Base-by-base conservation (phyloP, 116 monocot species). In the Trichopus zeylanicus region DNA sequence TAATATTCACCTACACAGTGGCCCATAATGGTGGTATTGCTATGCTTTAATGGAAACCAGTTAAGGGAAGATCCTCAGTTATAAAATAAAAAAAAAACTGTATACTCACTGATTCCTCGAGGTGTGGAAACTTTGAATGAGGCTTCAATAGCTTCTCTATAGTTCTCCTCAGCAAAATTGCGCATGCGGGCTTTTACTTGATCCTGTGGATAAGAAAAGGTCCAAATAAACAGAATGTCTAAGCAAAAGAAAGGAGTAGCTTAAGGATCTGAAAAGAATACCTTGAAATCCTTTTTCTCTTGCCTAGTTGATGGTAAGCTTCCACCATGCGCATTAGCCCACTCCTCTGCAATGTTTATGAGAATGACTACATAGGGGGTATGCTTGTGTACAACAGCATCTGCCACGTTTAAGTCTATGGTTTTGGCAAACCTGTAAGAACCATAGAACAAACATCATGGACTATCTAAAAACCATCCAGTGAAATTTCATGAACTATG, bases 271-370 rank as follows among this genome's bases (percentile, higher is more conserved):
- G 15, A 46, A 48, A 60, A 24, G 27, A 42, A 19, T 25, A 95
- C 95, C 83, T 95, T 95, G 62, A 95, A 95, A 28, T 95, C 86
- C 47, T 63, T 87, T 78, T 95, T 95, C 64, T 95, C 95, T 79
- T 95, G 85, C 68, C 95, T 83, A 55, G 76, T 89, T 22, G 76
- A 68, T 69, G 95, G 95, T 46, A 95, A 77, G 70, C 65, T 59
- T 56, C 95, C 95, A 62, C 59, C 77, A 70, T 89, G 95, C 38
- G 57, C 39, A 30, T 73, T 59, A 26, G 78, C 76, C 95, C 95
- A 95, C 78, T 89, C 81, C 73, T 86, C 90, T 1, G 84, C 86
- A 54, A 89, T 63, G 55, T 72, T 86, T 35, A 89, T 73, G 66
- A 95, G 95, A 69, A 95, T 86, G 38, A 86, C 69, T 57, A 89